Percentiles rank a stretch among this genome's conserved stretches.
These are phyloP conservation scores for Annulohypoxylon moriforme DNA, from an alignment of 495 filamentous ascomycete genomes.

Conservation along the genomic window DNA sequence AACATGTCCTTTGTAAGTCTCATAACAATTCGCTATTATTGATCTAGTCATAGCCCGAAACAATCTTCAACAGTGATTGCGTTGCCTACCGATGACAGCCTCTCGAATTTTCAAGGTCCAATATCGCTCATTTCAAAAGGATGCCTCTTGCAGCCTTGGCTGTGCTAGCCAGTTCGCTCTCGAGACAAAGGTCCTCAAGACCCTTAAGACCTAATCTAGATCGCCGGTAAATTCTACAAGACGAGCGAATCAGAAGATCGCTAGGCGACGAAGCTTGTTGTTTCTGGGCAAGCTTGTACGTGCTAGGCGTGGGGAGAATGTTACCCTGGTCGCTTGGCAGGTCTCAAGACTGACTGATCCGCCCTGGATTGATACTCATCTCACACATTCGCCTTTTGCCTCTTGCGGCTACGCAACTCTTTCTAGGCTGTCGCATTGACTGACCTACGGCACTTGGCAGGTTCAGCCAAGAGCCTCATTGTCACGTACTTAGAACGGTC, in stretches of 20 bases:
- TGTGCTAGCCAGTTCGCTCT: conserved; percentile 20
- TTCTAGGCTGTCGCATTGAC: conserved; percentile 37
- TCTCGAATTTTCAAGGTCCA: conserved; percentile 3
- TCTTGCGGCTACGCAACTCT: conserved; percentile 19
- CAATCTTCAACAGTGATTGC: background rate
- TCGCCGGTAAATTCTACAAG: conserved; percentile 18
- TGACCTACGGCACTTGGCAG: conserved; percentile 46
- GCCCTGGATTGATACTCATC: conserved; percentile 41
- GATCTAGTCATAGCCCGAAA: conserved; percentile 3
- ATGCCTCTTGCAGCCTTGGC: conserved; percentile 22
- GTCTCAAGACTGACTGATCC: conserved; percentile 55
- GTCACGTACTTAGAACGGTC: conserved; percentile 38
- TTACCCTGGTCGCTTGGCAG: conserved; percentile 48
- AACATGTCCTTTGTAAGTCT: background rate
- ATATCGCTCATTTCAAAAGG: background rate
- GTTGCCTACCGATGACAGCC: conserved; percentile 4
- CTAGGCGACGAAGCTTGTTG: conserved; percentile 33
- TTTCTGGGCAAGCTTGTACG: conserved; percentile 11
- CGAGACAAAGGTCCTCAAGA: conserved; percentile 18
- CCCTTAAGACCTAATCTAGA: conserved; percentile 15
- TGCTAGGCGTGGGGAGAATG: conserved; percentile 31
- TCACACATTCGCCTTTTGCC: conserved; percentile 40
- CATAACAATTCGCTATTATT: conserved; percentile 4
- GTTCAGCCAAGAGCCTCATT: conserved; percentile 48
- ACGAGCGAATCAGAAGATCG: conserved; percentile 19